These are phyloP conservation scores for Paecilomyces sp. DNA, from an alignment of 2,329 filamentous ascomycete species.

Conservation along the genomic window DNA sequence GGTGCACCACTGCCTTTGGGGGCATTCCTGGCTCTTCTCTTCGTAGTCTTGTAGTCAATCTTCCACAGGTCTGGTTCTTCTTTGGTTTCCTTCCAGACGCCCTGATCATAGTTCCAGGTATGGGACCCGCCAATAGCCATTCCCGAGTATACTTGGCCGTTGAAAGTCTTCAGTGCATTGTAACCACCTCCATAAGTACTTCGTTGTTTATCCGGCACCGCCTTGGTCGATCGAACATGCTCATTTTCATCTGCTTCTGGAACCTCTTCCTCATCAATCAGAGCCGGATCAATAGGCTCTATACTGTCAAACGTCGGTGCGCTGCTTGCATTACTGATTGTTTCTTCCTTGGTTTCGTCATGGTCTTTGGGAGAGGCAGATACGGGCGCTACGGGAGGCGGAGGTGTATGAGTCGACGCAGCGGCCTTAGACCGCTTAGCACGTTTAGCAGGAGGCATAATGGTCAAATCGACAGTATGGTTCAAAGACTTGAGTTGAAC, in stretches of 20 bases:
- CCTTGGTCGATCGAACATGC: neutral
- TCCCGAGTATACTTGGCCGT: conserved; percentile 28
- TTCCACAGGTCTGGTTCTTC: conserved; percentile 28
- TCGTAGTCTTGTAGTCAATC: conserved; percentile 25
- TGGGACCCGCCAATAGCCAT: conserved; percentile 31
- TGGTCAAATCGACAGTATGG: neutral
- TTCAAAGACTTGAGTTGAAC: neutral
- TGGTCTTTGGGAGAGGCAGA: neutral
- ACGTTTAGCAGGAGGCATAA: neutral
- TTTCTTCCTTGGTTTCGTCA: neutral
- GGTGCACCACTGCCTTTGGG: conserved; percentile 26
- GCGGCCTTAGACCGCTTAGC: neutral
- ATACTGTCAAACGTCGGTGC: neutral
- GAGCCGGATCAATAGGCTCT: neutral
- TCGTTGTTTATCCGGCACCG: neutral
- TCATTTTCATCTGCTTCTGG: neutral
- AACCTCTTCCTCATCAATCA: neutral
- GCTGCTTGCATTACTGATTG: neutral
- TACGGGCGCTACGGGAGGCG: neutral
- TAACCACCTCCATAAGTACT: conserved; percentile 11
- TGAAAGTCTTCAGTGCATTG: conserved; percentile 24
- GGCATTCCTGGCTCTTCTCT: conserved; percentile 23
- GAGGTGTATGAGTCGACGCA: neutral
- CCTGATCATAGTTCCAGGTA: conserved; percentile 30
- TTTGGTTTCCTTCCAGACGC: conserved; percentile 28